Evolutionary conservation across 2,329 filamentous ascomycete genomes (phyloP), one percentile per base, ranked within the genome.

Genomic region (Penicillium corylophilum): DNA sequence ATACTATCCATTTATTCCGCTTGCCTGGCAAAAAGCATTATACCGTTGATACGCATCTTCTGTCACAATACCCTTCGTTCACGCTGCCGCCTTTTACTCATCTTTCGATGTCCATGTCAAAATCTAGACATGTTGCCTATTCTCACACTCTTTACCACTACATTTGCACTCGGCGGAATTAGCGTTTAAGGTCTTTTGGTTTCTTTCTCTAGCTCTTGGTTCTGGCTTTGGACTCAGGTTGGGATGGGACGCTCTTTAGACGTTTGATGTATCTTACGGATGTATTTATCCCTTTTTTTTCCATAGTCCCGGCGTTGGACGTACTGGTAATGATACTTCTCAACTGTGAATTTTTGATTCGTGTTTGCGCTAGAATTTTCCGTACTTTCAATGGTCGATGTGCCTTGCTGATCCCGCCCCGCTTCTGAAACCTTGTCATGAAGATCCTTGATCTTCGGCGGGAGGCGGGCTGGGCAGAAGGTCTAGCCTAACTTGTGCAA

Each of bases 41-140:
- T 33, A 23, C 33, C 47, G 42, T 59, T 50, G 48, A 59, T 59
- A 57, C 47, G 41, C 48, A 55, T 57, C 24, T 48, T 50, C 24
- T 46, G 44, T 54, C 50, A 58, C 46, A 56, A 60, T 60, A 61
- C 57, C 54, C 49, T 53, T 54, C 46, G 48, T 53, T 54, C 36
- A 43, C 26, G 15, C 10, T 26, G 23, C 53, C 36, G 24, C 33
- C 41, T 12, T 15, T 43, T 40, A 44, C 13, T n/a, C 20, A n/a
- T 33, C 31, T 39, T 46, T 44, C 35, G 22, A 29, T 45, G 15
- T 49, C 38, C 36, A 46, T 43, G 44, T 47, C 26, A 5, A 28
- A n/a, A 33, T 26, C 16, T 43, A 50, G 38, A 42, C 28, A 45
- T 49, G 28, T 45, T 42, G 40, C 33, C 20, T 43, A 36, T 31